Evolutionary conservation across 495 filamentous ascomycete species (phyloP).

Genomic region (Xylaria palmicola): DNA sequence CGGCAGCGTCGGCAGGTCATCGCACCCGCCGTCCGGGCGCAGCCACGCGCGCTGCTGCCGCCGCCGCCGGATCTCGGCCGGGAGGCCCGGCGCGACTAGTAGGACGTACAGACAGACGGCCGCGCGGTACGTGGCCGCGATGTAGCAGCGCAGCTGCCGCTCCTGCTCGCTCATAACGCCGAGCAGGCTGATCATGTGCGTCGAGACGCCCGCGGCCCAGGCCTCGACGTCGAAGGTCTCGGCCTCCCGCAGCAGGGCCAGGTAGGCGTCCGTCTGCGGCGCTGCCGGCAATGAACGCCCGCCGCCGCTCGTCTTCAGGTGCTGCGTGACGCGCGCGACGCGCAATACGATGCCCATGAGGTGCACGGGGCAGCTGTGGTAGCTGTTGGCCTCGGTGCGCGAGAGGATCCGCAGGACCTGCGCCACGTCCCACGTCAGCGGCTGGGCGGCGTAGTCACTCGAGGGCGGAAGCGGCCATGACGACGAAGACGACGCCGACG

Average conservation of each 20-base stretch:
- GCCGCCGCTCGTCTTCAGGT: constrained; percentile 5
- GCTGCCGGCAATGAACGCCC: constrained; percentile 12
- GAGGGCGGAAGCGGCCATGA: constrained; percentile 15
- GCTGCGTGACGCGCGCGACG: constrained; percentile 32
- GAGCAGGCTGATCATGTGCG: constrained; percentile 12
- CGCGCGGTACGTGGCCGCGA: constrained; percentile 46
- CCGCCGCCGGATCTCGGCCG: constrained; percentile 7
- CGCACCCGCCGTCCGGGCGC: constrained; percentile 20
- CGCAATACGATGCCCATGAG: constrained; percentile 40
- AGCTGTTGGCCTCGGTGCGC: constrained; percentile 45
- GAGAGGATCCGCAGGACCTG: constrained; percentile 36
- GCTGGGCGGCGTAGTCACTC: background rate
- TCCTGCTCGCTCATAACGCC: constrained; percentile 33
- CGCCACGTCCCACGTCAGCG: constrained; percentile 18
- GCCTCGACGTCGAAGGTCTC: constrained; percentile 31
- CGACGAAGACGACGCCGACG: constrained; percentile 29
- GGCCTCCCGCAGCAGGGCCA: constrained; percentile 31
- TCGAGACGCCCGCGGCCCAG: constrained; percentile 39
- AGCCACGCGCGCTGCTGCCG: background rate
- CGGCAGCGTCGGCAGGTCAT: constrained; percentile 38
- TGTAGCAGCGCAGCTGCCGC: constrained; percentile 37
- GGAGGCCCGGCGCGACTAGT: constrained; percentile 26
- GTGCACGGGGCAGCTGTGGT: constrained; percentile 45
- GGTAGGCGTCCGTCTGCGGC: constrained; percentile 21
- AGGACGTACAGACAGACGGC: constrained; percentile 42